Base-by-base conservation (phyloP, 2,329 filamentous ascomycete species). In the Incumbomyces lentus region DNA sequence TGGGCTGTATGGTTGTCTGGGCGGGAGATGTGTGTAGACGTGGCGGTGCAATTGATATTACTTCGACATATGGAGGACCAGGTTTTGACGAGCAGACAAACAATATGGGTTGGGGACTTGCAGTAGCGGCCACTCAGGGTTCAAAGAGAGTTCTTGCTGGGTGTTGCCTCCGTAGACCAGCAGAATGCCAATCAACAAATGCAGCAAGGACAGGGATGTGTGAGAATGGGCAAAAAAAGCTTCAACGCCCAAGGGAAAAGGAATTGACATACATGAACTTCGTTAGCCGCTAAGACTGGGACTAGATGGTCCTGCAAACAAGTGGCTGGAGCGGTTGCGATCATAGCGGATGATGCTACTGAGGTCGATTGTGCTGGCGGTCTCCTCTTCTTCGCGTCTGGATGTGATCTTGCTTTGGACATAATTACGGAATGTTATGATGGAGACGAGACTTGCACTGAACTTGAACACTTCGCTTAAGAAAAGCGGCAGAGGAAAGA, bases 31-130 rank as follows among this genome's bases (percentile, higher is more conserved):
- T 41, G 47, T 49, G 53, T 50, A 57, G 50, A 54, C 46, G 53
- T 55, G 55, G 55, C 53, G 55, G 55, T 57, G 55, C 55, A 55
- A 44, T 33, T 32, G 13, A 35, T 22, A 34, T 19, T 26, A 26
- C 38, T 30, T 30, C 26, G 34, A 40, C 40, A 36, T 40, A 29
- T 37, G 50, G 46, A 44, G 44, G 3, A 52, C 52, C 52, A 55
- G 48, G 52, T 53, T 53, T 56, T 56, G 52, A 52, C 52, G 52
- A 56, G 33, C 26, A 42, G 13, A 40, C 47, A 45, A 45, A 50
- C 33, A 40, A 39, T 35, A 37, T 49, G 41, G 41, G 41, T 50
- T 48, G 46, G 47, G 48, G 51, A 54, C 44, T 46, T 42, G 19
- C 34, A 46, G 44, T 38, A 44, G 31, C 40, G 47, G 44, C 39